Evolutionary conservation across 768 basidiomycete genomes (phyloP).

Genomic region (Mycena kentingensis): DNA sequence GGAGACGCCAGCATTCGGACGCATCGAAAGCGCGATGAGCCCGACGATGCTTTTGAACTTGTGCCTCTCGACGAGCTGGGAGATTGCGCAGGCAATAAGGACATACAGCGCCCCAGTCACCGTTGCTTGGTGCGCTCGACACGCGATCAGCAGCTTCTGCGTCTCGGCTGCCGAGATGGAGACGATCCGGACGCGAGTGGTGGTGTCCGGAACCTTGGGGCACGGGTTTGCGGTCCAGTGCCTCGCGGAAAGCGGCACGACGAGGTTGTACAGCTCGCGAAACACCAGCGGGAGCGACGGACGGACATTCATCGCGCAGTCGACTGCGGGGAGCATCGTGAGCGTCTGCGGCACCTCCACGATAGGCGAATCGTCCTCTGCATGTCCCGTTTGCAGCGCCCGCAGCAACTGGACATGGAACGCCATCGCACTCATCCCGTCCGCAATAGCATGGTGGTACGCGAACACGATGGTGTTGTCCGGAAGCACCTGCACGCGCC

Average conservation of each 20-base stretch:
- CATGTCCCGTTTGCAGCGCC: slow-evolving; percentile 27
- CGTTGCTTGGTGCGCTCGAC: slow-evolving; percentile 32
- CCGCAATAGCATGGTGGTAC: slow-evolving; percentile 41
- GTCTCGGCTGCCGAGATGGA: slow-evolving; percentile 24
- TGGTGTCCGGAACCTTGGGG: slow-evolving; percentile 8
- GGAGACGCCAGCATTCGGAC: slow-evolving; percentile 29
- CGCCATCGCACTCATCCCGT: slow-evolving; percentile 40
- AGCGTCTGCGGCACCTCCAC: slow-evolving; percentile 21
- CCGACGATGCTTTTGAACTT: slow-evolving; percentile 22
- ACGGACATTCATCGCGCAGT: slow-evolving; percentile 27
- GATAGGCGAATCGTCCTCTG: not conserved
- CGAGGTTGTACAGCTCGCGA: slow-evolving; percentile 25
- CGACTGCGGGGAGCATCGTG: slow-evolving; percentile 28
- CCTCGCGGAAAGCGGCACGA: slow-evolving; percentile 25
- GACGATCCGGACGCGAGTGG: slow-evolving; percentile 31
- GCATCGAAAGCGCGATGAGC: slow-evolving; percentile 36
- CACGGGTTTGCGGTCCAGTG: slow-evolving; percentile 36
- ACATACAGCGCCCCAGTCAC: slow-evolving; percentile 32
- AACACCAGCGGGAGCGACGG: slow-evolving; percentile 29
- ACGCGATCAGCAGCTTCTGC: slow-evolving; percentile 24
- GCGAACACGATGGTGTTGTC: slow-evolving; percentile 36
- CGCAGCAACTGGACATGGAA: slow-evolving; percentile 37
- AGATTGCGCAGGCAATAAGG: slow-evolving; percentile 28
- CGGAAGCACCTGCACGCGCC: slow-evolving; percentile 37
- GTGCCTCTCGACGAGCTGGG: slow-evolving; percentile 22